Evolutionary conservation across 805 yeast species (phyloP).

Genomic region (Metahyphopichia silvanorum): DNA sequence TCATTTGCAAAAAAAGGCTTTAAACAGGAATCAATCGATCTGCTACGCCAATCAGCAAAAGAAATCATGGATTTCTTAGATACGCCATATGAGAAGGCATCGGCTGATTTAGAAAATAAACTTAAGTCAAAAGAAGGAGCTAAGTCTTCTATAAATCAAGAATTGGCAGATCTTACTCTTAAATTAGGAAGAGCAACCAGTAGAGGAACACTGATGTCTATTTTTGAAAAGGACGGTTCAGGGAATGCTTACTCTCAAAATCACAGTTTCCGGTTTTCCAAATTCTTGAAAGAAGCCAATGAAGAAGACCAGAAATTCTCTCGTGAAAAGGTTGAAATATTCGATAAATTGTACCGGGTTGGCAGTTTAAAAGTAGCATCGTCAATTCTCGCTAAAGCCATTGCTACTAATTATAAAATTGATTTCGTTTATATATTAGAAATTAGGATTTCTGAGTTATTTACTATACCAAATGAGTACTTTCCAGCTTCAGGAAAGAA

Average conservation of each 20-base stretch:
- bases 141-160: constrained; percentile 11
- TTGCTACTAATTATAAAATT: constrained; percentile 30
- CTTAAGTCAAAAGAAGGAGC: constrained; percentile 7
- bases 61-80: constrained; percentile 43
- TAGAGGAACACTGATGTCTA: constrained; percentile 34
- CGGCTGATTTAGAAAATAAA: constrained; percentile 6
- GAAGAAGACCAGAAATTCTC: constrained; percentile 3
- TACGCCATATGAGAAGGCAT: constrained; percentile 21
- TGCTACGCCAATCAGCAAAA: constrained; percentile 34
- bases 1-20: constrained; percentile 35
- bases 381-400: constrained; percentile 29
- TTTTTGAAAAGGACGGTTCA: constrained; percentile 63
- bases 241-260: constrained; percentile 58
- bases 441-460: constrained; percentile 47
- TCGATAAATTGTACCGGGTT: constrained; percentile 30
- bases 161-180: constrained; percentile 26
- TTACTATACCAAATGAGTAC: constrained; percentile 35
- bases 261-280: constrained; percentile 41
- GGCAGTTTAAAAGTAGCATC: constrained; percentile 48
- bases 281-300: constrained; percentile 8
- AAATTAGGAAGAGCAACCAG: constrained; percentile 60
- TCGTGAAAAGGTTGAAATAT: constrained; percentile 14
- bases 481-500: constrained; percentile 43
- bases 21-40: constrained; percentile 27
- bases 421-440: constrained; percentile 51